Conservation (phyloP, 495 filamentous ascomycete genomes). For the Lepraria neglecta region DNA sequence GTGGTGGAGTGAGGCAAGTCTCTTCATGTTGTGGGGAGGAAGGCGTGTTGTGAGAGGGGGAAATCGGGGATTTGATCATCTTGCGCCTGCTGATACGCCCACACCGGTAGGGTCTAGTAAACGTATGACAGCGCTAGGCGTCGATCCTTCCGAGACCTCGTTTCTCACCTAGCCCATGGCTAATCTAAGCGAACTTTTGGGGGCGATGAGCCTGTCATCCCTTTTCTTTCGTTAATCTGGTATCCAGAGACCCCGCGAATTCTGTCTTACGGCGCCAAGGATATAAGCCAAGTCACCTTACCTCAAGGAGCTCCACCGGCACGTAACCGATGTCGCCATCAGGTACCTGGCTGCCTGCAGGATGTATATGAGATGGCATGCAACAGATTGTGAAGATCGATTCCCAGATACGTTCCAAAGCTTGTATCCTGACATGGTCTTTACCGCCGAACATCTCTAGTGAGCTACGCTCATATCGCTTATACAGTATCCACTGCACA, state of each 20-base stretch:
- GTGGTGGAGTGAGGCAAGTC: neutral
- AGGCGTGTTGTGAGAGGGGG: conserved; percentile 3
- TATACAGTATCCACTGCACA: too few species aligned
- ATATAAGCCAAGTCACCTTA: neutral
- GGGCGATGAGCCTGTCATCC: too few species aligned
- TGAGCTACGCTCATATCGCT: too few species aligned
- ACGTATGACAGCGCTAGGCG: conserved; percentile 7
- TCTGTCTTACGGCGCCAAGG: neutral
- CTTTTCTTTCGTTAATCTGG: too few species aligned
- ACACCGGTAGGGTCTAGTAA: neutral
- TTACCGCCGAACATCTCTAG: too few species aligned
- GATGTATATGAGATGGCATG: conserved; percentile 4
- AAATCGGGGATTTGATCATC: neutral
- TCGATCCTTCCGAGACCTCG: neutral
- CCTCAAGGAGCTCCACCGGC: neutral
- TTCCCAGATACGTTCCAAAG: too few species aligned
- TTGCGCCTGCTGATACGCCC: conserved; percentile 1
- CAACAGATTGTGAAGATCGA: neutral
- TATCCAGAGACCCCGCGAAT: too few species aligned
- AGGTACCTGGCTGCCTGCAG: conserved; percentile 2
- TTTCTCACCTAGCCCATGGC: neutral
- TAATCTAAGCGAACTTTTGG: neutral
- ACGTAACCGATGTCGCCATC: neutral
- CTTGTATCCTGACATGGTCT: too few species aligned
- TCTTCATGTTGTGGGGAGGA: neutral